phyloP scores from a whole-genome alignment of 1,284 basidiomycete genomes.

The Tilletia setariae region DNA sequence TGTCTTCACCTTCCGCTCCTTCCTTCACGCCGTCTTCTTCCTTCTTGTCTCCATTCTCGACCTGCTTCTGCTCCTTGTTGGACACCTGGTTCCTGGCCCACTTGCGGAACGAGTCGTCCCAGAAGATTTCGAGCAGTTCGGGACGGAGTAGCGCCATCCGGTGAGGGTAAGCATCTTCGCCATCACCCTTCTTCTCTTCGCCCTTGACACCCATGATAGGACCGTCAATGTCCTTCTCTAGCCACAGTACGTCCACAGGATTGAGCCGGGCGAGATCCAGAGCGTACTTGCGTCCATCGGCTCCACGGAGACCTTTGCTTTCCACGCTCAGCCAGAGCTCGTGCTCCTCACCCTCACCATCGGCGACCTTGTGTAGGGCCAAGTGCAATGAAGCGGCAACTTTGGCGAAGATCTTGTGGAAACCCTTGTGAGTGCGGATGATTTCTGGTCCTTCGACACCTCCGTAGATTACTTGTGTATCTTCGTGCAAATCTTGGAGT shows the following conservation, averaged over 20 bases:
- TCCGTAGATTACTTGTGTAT: slow-evolving; percentile 59
- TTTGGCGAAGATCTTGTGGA: slow-evolving; percentile 60
- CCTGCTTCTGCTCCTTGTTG: slow-evolving; percentile 24
- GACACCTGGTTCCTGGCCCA: slow-evolving; percentile 57
- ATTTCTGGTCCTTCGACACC: slow-evolving; percentile 59
- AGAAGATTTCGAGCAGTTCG: slow-evolving; percentile 62
- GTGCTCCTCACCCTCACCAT: slow-evolving; percentile 57
- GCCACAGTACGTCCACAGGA: slow-evolving; percentile 62
- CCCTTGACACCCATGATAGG: slow-evolving; percentile 25
- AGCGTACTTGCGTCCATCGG: slow-evolving; percentile 62
- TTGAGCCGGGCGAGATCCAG: slow-evolving; percentile 61
- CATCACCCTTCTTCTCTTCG: slow-evolving; percentile 41
- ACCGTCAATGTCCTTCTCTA: slow-evolving; percentile 59
- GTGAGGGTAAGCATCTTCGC: slow-evolving; percentile 58
- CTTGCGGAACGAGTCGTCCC: slow-evolving; percentile 60
- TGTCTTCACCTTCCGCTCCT: slow-evolving; percentile 15
- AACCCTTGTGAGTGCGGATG: slow-evolving; percentile 56
- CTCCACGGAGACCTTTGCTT: slow-evolving; percentile 62
- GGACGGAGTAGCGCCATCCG: slow-evolving; percentile 61
- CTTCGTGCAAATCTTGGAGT: slow-evolving; percentile 30
- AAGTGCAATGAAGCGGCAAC: slow-evolving; percentile 59
- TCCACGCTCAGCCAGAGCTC: slow-evolving; percentile 61
- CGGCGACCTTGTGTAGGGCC: slow-evolving; percentile 59
- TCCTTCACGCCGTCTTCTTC: slow-evolving; percentile 17
- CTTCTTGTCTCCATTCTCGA: slow-evolving; percentile 26